Conservation (phyloP, 2,329 filamentous ascomycete species). For the Colletotrichum graminicola region DNA sequence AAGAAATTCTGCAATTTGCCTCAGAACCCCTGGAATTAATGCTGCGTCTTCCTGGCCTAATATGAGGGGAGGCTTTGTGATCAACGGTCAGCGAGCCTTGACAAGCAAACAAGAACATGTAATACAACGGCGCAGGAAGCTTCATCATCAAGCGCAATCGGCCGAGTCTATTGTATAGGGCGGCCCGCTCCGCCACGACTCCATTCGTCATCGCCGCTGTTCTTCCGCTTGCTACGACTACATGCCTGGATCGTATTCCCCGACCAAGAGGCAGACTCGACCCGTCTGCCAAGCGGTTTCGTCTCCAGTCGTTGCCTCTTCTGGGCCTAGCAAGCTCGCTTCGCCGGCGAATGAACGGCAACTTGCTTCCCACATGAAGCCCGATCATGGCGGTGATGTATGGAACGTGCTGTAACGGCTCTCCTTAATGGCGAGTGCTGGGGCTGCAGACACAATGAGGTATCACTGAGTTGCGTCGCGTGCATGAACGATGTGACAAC, state of each 20-base stretch:
- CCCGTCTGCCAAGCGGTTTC: neutral
- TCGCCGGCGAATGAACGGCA: neutral
- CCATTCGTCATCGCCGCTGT: neutral
- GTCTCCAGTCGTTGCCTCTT: no score
- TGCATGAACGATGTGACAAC: constrained; percentile 13
- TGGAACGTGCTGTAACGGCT: constrained; percentile 1
- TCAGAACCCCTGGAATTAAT: neutral
- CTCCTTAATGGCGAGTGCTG: neutral
- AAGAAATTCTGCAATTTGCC: neutral
- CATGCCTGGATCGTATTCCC: no score
- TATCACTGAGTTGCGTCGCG: neutral
- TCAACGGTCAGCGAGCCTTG: neutral
- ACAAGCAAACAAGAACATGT: neutral
- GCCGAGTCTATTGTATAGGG: neutral
- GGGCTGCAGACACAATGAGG: neutral
- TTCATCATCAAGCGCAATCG: neutral
- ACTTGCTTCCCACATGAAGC: constrained; percentile 22
- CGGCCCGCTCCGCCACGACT: neutral
- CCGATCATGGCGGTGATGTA: neutral
- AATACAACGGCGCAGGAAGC: neutral
- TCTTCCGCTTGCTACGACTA: no score
- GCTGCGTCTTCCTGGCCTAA: neutral
- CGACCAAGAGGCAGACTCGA: no score
- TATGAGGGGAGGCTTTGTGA: neutral
- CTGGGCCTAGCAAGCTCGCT: neutral